Evolutionary conservation across 768 basidiomycete genomes (phyloP), one percentile per base, ranked within the genome.

Genomic region (Tulasnella sp.): DNA sequence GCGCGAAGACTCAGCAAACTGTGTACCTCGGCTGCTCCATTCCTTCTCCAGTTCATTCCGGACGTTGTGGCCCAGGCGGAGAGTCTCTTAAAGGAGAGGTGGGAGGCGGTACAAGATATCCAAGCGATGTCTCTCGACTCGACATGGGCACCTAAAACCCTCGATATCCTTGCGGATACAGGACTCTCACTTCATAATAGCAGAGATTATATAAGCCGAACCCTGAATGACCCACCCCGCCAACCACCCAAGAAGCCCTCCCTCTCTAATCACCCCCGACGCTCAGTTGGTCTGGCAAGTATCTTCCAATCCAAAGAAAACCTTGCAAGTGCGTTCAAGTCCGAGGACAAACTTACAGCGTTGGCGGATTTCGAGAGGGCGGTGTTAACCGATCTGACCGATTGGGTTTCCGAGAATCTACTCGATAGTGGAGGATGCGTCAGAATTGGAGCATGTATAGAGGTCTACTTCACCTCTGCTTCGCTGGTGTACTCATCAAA

Each of bases 241-340:
- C n/a, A n/a, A n/a, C n/a, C n/a, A n/a, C n/a, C n/a, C n/a, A n/a
- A n/a, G n/a, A n/a, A n/a, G n/a, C n/a, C n/a, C n/a, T n/a, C n/a
- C n/a, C n/a, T n/a, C n/a, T n/a, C n/a, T n/a, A n/a, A n/a, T n/a
- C n/a, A n/a, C n/a, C n/a, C n/a, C n/a, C n/a, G n/a, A n/a, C n/a
- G n/a, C 72, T 52, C 47, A 63, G 0, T 61, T 77, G 0, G 20
- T 77, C 1, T 61, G 58, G 10, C 76, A 76, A 48, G 64, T 72
- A 19, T 64, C 63, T 1, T 69, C n/a, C n/a, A n/a, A n/a, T n/a
- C n/a, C n/a, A n/a, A n/a, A n/a, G n/a, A n/a, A n/a, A n/a, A n/a
- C n/a, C n/a, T n/a, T n/a, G n/a, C n/a, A n/a, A n/a, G n/a, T n/a
- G n/a, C n/a, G n/a, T 65, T 53, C 72, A 77, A 53, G 60, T 69